Evolutionary conservation across 2,329 filamentous ascomycete species (phyloP), one percentile per base, ranked within the genome.

Genomic region (Corniculantispora saksenae): DNA sequence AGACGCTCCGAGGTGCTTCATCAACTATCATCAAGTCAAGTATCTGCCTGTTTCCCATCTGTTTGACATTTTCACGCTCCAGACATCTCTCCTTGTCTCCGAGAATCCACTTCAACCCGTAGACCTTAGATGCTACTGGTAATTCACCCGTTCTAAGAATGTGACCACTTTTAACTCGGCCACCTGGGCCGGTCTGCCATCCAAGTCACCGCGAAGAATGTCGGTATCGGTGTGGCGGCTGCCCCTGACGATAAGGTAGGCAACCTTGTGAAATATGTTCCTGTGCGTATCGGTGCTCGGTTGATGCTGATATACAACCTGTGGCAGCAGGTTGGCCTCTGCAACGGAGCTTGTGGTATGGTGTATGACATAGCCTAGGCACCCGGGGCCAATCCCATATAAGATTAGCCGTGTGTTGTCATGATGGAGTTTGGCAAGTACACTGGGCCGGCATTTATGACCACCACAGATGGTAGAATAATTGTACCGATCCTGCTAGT

Each of bases 371-470:
- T 66, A 51, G 54, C 57, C 65, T 68, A 62, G 65, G 58, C 67
- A 61, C 67, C 65, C 43, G 62, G 63, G 48, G 67, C 62, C 47
- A 60, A 61, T 50, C 59, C 63, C 59, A 65, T 66, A 21, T 55
- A 64, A 66, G 65, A 67, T 53, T 61, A 45, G 35, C 66, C 62
- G 19, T 67, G 58, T 57, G 58, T 58, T 25, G 63, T 67, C 43
- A 67, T 65, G 40, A 67, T 67, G 51, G 66, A 65, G 66, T 65
- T 65, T 67, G 29, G 59, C 43, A 67, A 67, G 25, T 67, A 65
- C 63, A 65, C 17, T 13, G 58, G 66, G 32, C 66, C 62, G 51
- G 62, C 50, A 45, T 65, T 67, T 62, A 50, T 65, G 35, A 67
- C 58, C 21, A 65, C 62, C 47, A 21, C 58, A 9, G 54, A 66